phyloP scores from a whole-genome alignment of 2,329 filamentous ascomycete species.

The Alternaria rosae region DNA sequence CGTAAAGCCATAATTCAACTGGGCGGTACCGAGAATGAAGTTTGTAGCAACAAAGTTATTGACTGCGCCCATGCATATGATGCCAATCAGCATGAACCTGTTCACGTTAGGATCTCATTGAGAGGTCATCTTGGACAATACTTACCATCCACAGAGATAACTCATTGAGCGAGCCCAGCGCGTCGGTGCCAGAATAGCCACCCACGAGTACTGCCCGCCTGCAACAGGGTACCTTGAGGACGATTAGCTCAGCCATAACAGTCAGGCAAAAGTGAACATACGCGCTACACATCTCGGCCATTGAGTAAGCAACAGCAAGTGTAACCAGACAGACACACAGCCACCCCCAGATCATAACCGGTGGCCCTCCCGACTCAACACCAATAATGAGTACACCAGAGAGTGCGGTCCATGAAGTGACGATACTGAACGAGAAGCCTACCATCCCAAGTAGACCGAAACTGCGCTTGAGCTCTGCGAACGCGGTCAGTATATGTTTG shows the following conservation, averaged over 20 bases:
- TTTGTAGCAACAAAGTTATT: constrained; percentile 64
- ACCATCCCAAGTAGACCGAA: constrained; percentile 66
- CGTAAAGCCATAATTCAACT: constrained; percentile 59
- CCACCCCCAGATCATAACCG: constrained; percentile 67
- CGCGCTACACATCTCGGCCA: constrained; percentile 65
- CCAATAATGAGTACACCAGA: constrained; percentile 65
- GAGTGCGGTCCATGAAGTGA: constrained; percentile 66
- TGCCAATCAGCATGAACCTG: constrained; percentile 43
- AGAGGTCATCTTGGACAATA: constrained; percentile 34
- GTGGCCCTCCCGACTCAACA: constrained; percentile 63
- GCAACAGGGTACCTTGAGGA: constrained; percentile 58
- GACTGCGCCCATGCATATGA: constrained; percentile 62
- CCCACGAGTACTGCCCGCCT: constrained; percentile 66
- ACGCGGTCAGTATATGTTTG: background rate
- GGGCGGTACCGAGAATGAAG: constrained; percentile 63
- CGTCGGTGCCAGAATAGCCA: constrained; percentile 62
- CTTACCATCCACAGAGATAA: constrained; percentile 52
- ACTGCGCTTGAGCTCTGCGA: constrained; percentile 63
- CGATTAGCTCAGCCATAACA: constrained; percentile 5
- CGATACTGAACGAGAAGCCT: constrained; percentile 66
- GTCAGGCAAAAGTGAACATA: constrained; percentile 1
- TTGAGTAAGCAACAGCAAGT: constrained; percentile 63
- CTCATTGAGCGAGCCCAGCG: constrained; percentile 45
- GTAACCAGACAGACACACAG: constrained; percentile 61
- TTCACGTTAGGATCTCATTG: background rate